A percentile compares a stretch with the other conserved stretches of the same genome.
These are phyloP conservation scores for Alternaria arborescens DNA, from an alignment of 2,329 filamentous ascomycete genomes.

Conservation along the genomic window DNA sequence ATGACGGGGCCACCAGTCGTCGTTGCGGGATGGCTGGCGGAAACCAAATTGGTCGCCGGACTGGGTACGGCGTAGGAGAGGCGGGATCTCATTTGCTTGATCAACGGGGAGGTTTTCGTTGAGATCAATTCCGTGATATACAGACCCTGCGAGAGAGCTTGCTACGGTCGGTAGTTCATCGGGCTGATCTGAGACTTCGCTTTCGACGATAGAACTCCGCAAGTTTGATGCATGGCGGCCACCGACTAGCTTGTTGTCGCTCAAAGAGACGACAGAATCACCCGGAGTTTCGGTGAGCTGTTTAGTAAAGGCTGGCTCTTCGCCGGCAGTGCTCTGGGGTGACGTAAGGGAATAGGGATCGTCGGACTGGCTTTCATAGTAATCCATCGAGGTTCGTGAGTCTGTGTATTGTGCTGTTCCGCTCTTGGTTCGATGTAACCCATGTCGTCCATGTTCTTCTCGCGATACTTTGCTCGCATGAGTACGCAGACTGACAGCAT, in stretches of 20 bases:
- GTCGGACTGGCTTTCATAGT: conserved; percentile 18
- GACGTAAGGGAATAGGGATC: conserved; percentile 24
- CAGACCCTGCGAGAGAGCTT: conserved; percentile 66
- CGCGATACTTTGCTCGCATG: conserved; percentile 53
- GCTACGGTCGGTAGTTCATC: conserved; percentile 55
- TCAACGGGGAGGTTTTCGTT: conserved; percentile 49
- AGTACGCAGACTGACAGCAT: conserved; percentile 71
- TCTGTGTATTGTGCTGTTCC: conserved; percentile 25
- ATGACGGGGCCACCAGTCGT: conserved; percentile 73
- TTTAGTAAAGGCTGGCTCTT: conserved; percentile 45
- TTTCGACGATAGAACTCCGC: conserved; percentile 25
- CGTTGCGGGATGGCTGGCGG: conserved; percentile 54
- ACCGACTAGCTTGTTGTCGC: conserved; percentile 29
- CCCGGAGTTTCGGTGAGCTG: conserved; percentile 46
- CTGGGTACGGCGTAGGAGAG: conserved; percentile 69
- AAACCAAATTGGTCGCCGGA: conserved; percentile 56
- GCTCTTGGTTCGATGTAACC: conserved; percentile 32
- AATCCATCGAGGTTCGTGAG: conserved; percentile 14
- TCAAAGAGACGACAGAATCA: conserved; percentile 37
- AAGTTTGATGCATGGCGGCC: conserved; percentile 27
- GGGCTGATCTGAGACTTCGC: conserved; percentile 37
- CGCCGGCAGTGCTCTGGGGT: conserved; percentile 24
- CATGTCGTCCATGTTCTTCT: conserved; percentile 42
- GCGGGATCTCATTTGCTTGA: conserved; percentile 59
- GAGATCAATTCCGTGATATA: conserved; percentile 67